Base-by-base conservation (phyloP, 2,329 filamentous ascomycete genomes). In the Fusarium burgessii region DNA sequence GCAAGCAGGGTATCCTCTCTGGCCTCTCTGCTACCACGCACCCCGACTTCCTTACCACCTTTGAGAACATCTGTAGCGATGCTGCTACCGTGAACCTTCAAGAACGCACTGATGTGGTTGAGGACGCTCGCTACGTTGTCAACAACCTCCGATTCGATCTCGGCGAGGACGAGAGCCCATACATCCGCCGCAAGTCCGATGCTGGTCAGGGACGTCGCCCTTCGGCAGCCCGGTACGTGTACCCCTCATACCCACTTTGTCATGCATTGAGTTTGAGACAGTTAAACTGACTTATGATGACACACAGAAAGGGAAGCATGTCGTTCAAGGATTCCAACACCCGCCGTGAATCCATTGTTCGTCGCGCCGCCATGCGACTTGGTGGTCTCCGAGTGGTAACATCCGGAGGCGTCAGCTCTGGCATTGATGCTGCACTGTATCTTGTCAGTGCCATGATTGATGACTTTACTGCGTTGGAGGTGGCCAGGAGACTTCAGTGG, bases 131-230 rank as follows among this genome's bases (percentile, higher is more conserved):
- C 77, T 97, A 96, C 79, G 93, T 97, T 23, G 93, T 97, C 80
- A 97, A 97, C 86, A 96, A 97, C 82, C 90, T 94, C 65, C 92
- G 93, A 74, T 97, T 95, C 80, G 93, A 96, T 76, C 85, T 96
- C 74, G 91, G 92, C 77, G 89, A 92, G 77, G 92, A 95, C 69
- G 91, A 94, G 81, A 95, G 93, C 81, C 92, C 92, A 35, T 95
- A 95, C 82, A 91, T 96, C 79, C 88, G 92, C 76, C 90, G 88
- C 84, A 93, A 92, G 86, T 89, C 89, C 63, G 91, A 92, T 73
- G 84, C 86, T 68, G 89, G 86, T 25, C 65, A 68, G 43, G 64
- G 64, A 51, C 84, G 87, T 72, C 88, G 88, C 67, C 87, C 89
- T 49, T 88, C 88, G 49, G 89, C 85, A 76, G 89, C 87, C 69